phyloP scores from a whole-genome alignment of 768 basidiomycete genomes.

The Boletus rufocinnamomeus region DNA sequence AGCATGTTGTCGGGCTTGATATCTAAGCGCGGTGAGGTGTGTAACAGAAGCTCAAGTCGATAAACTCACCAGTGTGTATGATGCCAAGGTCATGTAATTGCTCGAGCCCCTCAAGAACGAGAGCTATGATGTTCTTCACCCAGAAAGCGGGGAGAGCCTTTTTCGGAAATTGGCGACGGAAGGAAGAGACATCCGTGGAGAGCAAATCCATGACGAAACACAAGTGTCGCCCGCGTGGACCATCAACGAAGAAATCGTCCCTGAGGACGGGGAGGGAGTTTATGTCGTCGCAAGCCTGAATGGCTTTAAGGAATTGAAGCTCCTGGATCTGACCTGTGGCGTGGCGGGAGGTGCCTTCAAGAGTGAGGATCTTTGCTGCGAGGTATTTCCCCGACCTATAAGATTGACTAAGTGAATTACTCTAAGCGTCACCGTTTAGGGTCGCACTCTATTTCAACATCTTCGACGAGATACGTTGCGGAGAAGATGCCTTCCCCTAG shows the following conservation, averaged over 20 bases:
- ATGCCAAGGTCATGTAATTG: not conserved
- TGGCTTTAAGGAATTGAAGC: not conserved
- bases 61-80: not conserved
- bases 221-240: not conserved
- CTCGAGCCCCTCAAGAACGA: not conserved
- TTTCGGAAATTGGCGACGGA: not conserved
- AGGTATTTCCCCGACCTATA: not conserved
- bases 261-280: not conserved
- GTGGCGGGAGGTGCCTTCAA: not conserved
- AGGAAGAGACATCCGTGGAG: not conserved
- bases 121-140: not conserved
- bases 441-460: not conserved
- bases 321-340: not conserved
- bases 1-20: not conserved
- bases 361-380: not conserved
- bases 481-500: not conserved
- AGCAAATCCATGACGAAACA: constrained; percentile 2
- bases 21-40: not conserved
- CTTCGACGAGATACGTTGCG: not conserved
- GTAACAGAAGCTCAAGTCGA: not conserved
- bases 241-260: not conserved
- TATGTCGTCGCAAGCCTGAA: not conserved
- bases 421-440: not conserved
- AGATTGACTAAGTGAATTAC: not conserved
- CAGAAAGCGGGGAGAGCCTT: not conserved